Evolutionary conservation across 177 flowering plant species (phyloP).

Genomic region (Telopea speciosissima): DNA sequence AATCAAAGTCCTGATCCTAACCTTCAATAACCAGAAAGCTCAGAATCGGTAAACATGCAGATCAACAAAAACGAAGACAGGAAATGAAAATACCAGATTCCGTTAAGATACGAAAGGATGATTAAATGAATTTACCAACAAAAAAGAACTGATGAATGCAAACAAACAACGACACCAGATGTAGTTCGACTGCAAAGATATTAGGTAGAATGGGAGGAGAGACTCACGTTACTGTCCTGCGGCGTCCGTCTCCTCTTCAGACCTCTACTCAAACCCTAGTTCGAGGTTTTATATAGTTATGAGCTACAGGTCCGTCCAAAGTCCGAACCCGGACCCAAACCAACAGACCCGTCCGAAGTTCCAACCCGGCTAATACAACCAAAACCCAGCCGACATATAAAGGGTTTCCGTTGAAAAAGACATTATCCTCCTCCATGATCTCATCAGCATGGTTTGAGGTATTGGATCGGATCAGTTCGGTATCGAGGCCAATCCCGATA

Average conservation of each 20-base stretch:
- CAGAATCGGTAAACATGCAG: neutral
- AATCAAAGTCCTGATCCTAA: neutral
- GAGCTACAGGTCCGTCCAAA: no score
- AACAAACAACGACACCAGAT: neutral
- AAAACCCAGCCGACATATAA: no score
- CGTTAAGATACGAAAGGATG: neutral
- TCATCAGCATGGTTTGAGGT: no score
- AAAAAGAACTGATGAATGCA: neutral
- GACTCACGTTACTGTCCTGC: neutral
- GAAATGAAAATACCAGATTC: neutral
- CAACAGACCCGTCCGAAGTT: no score
- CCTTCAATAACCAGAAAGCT: neutral
- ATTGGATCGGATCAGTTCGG: no score
- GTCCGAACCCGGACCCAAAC: no score
- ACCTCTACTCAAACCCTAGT: constrained; percentile 1
- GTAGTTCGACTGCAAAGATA: neutral
- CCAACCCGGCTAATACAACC: no score
- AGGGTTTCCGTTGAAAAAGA: no score
- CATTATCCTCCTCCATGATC: no score
- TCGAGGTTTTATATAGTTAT: neutral
- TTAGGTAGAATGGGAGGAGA: neutral
- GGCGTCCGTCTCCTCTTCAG: neutral
- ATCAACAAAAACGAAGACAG: neutral
- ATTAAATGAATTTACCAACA: no score
- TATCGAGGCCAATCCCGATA: no score